Conservation (phyloP, 164 flowering plant species). For the Warburgia ugandensis region DNA sequence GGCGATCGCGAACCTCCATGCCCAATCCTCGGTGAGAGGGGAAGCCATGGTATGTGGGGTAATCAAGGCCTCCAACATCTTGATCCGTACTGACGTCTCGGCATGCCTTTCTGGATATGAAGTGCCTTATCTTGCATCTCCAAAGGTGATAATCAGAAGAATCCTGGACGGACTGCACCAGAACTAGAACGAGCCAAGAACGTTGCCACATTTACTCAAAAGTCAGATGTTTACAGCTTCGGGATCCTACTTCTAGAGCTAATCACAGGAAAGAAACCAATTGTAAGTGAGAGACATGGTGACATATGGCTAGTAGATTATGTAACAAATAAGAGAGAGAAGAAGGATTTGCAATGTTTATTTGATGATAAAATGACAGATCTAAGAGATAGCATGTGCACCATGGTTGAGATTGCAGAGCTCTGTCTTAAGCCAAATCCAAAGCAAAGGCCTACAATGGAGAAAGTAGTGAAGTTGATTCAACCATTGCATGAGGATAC, state of each 20-base stretch:
- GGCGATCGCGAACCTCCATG: slow-evolving; percentile 24
- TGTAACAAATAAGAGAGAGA: slow-evolving; percentile 5
- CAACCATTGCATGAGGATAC: slow-evolving; percentile 11
- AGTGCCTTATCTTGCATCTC: slow-evolving; percentile 15
- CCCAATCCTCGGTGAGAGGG: slow-evolving; percentile 7
- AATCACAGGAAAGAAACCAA: slow-evolving; percentile 17
- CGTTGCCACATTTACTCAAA: slow-evolving; percentile 4
- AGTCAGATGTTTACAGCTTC: slow-evolving; percentile 19
- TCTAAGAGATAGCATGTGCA: slow-evolving; percentile 1
- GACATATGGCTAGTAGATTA: slow-evolving; percentile 2
- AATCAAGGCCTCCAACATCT: slow-evolving; percentile 24
- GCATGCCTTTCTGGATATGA: slow-evolving; percentile 21
- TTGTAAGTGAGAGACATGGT: slow-evolving; percentile 7
- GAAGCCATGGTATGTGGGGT: slow-evolving; percentile 23
- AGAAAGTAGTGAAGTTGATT: slow-evolving; percentile 14
- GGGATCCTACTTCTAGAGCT: slow-evolving; percentile 22
- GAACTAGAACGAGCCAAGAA: slow-evolving; percentile 4
- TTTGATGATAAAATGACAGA: slow-evolving; percentile 13
- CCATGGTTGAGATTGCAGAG: slow-evolving; percentile 13
- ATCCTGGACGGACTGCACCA: slow-evolving; percentile 16
- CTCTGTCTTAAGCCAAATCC: slow-evolving; percentile 14
- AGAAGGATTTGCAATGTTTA: slow-evolving; percentile 8
- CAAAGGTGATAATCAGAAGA: slow-evolving; percentile 12
- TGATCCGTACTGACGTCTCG: slow-evolving; percentile 18
- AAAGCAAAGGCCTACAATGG: slow-evolving; percentile 20